A percentile compares a stretch with the other conserved stretches of the same genome.
Conservation (phyloP, 208 protist species). For the Leishmania aethiopica region DNA sequence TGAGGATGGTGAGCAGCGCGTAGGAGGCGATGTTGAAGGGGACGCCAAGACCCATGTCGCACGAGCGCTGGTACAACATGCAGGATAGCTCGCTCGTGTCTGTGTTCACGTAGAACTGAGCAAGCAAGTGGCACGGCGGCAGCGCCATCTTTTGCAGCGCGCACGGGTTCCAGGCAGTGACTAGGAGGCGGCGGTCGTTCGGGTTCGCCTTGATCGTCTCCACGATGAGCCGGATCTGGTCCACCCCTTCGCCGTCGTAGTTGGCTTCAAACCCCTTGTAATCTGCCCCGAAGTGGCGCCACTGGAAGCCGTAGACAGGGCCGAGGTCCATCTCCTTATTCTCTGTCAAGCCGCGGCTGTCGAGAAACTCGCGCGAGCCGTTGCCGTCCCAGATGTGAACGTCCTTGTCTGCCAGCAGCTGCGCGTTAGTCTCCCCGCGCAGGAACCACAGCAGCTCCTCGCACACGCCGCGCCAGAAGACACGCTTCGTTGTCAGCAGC, state of each 20-base stretch:
- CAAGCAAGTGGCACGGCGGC: slow-evolving; percentile 98
- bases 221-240: slow-evolving; percentile 96
- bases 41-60: slow-evolving; percentile 98
- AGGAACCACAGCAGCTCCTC: slow-evolving; percentile 99
- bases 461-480: slow-evolving; percentile 98
- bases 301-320: slow-evolving; percentile 99
- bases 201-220: slow-evolving; percentile 94
- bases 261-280: slow-evolving; percentile 90
- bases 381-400: slow-evolving; percentile 99
- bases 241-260: slow-evolving; percentile 95
- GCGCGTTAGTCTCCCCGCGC: slow-evolving; percentile 95
- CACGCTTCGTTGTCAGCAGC: slow-evolving; percentile 98
- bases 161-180: slow-evolving; percentile 98
- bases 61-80: slow-evolving; percentile 94
- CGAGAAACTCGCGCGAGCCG: slow-evolving; percentile 96
- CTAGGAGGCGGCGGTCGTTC: slow-evolving; percentile 95
- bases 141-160: slow-evolving; percentile 97
- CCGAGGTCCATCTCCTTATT: slow-evolving; percentile 97
- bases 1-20: slow-evolving; percentile 94
- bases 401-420: slow-evolving; percentile 89
- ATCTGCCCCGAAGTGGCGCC: slow-evolving; percentile 98
- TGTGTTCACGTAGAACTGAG: slow-evolving; percentile 96
- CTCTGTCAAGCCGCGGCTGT: slow-evolving; percentile 91
- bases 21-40: slow-evolving; percentile 99
- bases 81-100: slow-evolving; percentile 93